These are phyloP conservation scores for Sanghuangporus sanghuang DNA, from an alignment of 1,284 basidiomycete genomes.

Conservation along the genomic window DNA sequence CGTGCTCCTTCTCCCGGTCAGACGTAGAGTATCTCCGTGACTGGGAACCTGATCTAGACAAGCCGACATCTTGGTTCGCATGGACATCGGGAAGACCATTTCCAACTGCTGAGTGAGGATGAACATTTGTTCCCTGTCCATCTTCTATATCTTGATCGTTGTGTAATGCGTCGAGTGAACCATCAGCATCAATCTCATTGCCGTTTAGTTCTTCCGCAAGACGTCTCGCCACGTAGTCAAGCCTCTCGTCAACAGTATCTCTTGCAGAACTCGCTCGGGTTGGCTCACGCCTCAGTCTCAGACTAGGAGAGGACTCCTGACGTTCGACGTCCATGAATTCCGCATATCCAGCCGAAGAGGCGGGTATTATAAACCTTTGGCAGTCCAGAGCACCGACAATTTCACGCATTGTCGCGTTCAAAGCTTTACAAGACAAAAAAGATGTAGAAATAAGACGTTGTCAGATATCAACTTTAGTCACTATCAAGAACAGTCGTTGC, in stretches of 20 bases:
- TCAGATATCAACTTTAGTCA: background rate
- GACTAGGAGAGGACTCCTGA: constrained; percentile 1
- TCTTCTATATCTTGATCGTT: background rate
- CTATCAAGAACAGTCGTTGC: background rate
- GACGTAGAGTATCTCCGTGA: background rate
- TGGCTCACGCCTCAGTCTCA: background rate
- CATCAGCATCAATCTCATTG: background rate
- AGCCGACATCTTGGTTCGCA: background rate
- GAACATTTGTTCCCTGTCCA: background rate
- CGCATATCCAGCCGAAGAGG: constrained; percentile 15
- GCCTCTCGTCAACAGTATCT: constrained; percentile 1
- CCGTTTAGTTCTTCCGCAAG: constrained; percentile 20
- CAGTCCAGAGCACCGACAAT: constrained; percentile 23
- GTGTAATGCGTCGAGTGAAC: background rate
- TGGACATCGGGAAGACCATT: background rate
- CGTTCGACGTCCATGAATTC: constrained; percentile 21
- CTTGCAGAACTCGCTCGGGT: background rate
- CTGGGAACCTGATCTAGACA: background rate
- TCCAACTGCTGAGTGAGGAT: background rate
- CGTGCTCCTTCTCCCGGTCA: background rate
- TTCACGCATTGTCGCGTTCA: constrained; percentile 24
- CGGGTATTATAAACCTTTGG: constrained; percentile 16
- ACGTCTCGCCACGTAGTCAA: constrained; percentile 10
- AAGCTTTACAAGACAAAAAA: background rate
- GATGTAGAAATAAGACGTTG: background rate